Evolutionary conservation across 805 yeast genomes (phyloP), one percentile per base, ranked within the genome.

Genomic region (Naumovozyma castellii): DNA sequence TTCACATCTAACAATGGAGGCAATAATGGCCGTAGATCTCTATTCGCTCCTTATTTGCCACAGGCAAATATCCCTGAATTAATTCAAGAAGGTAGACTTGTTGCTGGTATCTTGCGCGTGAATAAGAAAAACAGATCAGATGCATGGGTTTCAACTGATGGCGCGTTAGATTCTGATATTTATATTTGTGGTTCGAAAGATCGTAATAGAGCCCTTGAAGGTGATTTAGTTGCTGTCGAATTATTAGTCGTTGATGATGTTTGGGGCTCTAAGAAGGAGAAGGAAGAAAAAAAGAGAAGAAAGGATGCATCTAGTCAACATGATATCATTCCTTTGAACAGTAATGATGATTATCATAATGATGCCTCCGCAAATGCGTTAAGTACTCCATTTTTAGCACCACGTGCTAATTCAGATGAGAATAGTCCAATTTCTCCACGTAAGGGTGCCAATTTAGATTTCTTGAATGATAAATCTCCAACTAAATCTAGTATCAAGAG

Each of bases 171-270:
- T 62, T 94, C 98, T 0, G 98, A 92, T 62, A 86, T 92, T 45
- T 92, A 87, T 57, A 92, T 92, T 49, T 92, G 97, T 67, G 98
- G 98, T 9, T 88, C 97, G 9, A 92, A 92, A 61, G 98, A 92
- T 64, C 83, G 98, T 61, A 92, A 92, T 63, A 79, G 98, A 59
- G 97, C 98, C 2, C 68, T 92, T 40, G 98, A 92, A 63, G 96
- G 97, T 42, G 98, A 92, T 60, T 67, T 86, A 38, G 98, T 92
- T 31, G 98, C 98, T 0, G 88, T 92, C 17, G 98, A 92, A 61
- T 72, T 92, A 46, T 73, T 92, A 42, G 84, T 84, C 17, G 98
- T 92, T 31, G 97, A 92, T 61, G 98, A 92, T 57, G 98, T 92
- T 25, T 92, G 98, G 98, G 86, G 78, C 25, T 81, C 95, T 18